These are phyloP conservation scores for Phytophthora sansomeana DNA, from an alignment of 352 stramenopile species.

Conservation along the genomic window DNA sequence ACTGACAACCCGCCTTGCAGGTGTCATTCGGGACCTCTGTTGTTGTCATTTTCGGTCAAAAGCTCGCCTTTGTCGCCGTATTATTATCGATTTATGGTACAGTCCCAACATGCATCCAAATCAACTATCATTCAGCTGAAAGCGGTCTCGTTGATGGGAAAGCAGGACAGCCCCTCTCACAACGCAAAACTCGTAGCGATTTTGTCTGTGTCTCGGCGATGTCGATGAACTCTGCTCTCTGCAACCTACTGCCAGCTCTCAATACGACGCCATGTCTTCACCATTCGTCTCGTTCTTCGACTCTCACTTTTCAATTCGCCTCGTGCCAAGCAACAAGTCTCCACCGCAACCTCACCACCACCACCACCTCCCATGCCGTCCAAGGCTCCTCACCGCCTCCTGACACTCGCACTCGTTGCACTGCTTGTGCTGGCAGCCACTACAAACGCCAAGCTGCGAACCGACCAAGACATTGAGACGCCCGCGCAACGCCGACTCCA, in stretches of 20 bases:
- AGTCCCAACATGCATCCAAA: slow-evolving; percentile 11
- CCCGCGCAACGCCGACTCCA: slow-evolving; percentile 1
- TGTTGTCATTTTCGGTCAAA: slow-evolving; percentile 6
- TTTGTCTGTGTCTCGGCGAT: slow-evolving; percentile 10
- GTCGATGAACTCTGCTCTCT: not conserved
- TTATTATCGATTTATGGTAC: too few relatives aligned
- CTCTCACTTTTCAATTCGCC: slow-evolving; percentile 22
- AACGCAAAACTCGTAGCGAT: too few relatives aligned
- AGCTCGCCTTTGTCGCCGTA: too few relatives aligned
- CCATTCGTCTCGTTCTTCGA: not conserved
- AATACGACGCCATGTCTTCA: not conserved
- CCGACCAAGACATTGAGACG: not conserved
- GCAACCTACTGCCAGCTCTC: not conserved
- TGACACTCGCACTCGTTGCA: slow-evolving; percentile 2
- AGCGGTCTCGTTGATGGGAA: not conserved
- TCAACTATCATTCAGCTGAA: not conserved
- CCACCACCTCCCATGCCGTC: not conserved
- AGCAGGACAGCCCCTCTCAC: too few relatives aligned
- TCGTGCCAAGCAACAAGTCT: not conserved
- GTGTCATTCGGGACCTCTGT: not conserved
- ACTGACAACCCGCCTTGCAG: not conserved
- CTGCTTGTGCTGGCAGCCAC: slow-evolving; percentile 12
- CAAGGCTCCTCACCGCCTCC: slow-evolving; percentile 9
- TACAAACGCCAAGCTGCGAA: not conserved
- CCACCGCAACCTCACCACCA: not conserved